Evolutionary conservation across 257 asterid genomes (phyloP), one percentile per base, ranked within the genome.

Genomic region (Penstemon newberryi): DNA sequence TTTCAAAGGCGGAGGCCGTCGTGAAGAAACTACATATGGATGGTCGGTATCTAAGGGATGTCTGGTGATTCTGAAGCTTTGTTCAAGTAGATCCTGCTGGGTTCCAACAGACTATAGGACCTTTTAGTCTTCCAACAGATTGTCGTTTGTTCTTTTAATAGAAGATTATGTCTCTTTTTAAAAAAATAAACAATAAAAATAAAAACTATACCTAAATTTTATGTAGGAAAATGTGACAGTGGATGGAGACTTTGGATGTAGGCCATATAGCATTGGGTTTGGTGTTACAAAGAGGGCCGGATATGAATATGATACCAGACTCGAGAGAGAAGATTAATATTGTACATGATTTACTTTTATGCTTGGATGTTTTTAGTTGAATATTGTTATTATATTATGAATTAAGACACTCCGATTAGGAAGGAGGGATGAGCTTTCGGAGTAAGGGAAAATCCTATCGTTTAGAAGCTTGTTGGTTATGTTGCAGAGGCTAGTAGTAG

Each of bases 1-100:
- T 89, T 52, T 60, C 95, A 5, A 75, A 81, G 79, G 86, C 95
- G 3, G 95, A 87, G 84, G 87, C 86, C 58, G 63, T 67, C 36
- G 95, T 87, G 75, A 87, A 87, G 81, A 79, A 85, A 74, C 87
- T 87, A 73, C 95, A 87, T 69, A 85, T 79, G 81, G 87, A 87
- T 66, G 95, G 95, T 52, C 77, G 95, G 52, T 87, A 87, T 71
- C 79, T 85, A 69, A 85, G 95, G 85, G 95, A 87, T 44, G 91
- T 87, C 49, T 87, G 95, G 95, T 87, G 82, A 87, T 60, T 33
- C 39, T 45, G 56, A 51, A 66, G 37, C n/a, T 57, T 25, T 66
- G 62, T 59, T 65, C 41, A 3, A 63, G 15, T 3, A 46, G 59
- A 45, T 45, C 66, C 13, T 72, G 10, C 41, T 42, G 43, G 42